Conservation (phyloP, 2,329 filamentous ascomycete species). For the Thermothelomyces thermophilus region DNA sequence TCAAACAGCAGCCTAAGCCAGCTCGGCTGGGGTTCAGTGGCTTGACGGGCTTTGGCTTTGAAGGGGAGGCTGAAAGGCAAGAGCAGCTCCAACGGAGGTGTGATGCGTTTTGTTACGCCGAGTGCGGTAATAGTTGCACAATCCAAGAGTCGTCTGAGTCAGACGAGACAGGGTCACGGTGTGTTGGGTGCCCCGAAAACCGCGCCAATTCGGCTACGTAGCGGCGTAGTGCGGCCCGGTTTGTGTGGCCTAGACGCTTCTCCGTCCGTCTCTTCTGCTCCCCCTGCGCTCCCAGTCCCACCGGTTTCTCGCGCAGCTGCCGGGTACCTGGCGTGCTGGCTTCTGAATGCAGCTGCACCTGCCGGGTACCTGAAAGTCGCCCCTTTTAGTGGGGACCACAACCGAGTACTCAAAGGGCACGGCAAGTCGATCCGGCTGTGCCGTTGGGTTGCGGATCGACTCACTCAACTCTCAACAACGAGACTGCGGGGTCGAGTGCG, state of each 20-base stretch:
- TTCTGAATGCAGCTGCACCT: conserved; percentile 17
- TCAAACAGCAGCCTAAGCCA: background rate
- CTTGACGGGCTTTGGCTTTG: too few relatives aligned
- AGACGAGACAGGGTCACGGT: background rate
- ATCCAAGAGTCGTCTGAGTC: conserved; percentile 2
- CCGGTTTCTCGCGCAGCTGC: conserved; percentile 7
- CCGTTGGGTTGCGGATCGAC: background rate
- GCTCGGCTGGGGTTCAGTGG: too few relatives aligned
- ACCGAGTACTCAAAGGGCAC: background rate
- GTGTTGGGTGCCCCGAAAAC: background rate
- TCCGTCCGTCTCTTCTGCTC: background rate
- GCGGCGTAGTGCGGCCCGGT: too few relatives aligned
- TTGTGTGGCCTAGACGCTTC: background rate
- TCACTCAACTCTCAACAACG: background rate
- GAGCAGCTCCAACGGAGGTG: too few relatives aligned
- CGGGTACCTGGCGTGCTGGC: conserved; percentile 15
- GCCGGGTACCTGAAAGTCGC: conserved; percentile 20
- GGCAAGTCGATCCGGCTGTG: conserved; percentile 6
- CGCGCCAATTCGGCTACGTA: background rate
- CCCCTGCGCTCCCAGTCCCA: background rate
- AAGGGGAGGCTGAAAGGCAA: background rate
- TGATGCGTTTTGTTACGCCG: background rate
- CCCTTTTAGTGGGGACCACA: background rate
- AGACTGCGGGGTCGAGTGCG: background rate
- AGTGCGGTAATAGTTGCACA: conserved; percentile 2